phyloP scores from a whole-genome alignment of 2,329 filamentous ascomycete genomes.

The Venturia pyrina region DNA sequence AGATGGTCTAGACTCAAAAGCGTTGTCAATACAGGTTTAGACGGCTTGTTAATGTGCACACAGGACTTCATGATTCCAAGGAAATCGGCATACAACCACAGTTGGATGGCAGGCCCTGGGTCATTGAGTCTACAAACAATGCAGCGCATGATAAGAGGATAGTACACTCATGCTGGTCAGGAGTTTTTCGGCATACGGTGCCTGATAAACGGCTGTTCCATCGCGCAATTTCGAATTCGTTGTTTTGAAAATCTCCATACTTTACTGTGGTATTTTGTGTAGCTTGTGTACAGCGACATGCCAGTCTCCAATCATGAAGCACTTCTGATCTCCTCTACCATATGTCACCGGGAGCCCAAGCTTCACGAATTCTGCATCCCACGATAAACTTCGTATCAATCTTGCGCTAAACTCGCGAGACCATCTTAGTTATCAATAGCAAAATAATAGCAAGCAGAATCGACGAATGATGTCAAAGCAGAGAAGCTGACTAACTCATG shows the following conservation, averaged over 20 bases:
- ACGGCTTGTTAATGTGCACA: background rate
- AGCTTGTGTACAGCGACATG: background rate
- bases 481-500: background rate
- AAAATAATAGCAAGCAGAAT: background rate
- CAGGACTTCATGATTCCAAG: background rate
- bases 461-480: background rate
- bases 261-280: background rate
- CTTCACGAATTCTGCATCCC: background rate
- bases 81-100: background rate
- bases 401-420: background rate
- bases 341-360: too few species aligned
- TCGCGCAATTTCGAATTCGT: background rate
- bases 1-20: slow-evolving; percentile 37
- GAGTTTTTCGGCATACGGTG: background rate
- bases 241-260: background rate
- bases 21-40: background rate
- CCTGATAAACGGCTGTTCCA: background rate
- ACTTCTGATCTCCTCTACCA: too few species aligned
- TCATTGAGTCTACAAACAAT: background rate
- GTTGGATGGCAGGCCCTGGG: background rate
- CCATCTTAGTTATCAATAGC: background rate
- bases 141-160: background rate
- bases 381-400: background rate
- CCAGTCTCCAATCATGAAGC: background rate
- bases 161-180: background rate